Evolutionary conservation across 345 rosid genomes (phyloP), one percentile per base, ranked within the genome.

Genomic region (Salix koriyanagi): DNA sequence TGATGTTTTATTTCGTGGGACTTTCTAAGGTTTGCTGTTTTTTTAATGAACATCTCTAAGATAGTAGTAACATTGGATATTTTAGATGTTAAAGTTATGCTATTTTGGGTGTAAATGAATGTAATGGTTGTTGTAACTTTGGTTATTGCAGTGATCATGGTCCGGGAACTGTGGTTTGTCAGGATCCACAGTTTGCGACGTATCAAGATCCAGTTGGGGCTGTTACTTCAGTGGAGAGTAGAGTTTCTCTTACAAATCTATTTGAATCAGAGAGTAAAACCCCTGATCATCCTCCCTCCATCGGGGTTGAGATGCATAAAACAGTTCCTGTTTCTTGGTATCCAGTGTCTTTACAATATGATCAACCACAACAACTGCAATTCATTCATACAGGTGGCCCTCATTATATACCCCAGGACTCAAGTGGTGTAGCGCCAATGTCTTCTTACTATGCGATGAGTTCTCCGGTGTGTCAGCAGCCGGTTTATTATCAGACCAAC

Each of bases 351-450:
- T 65, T 74, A 36, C 87, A 82, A 46, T 54, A 80, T 73, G 86
- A 86, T 79, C 87, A 75, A 70, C 86, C 81, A 56, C 90, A 79
- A 52, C 85, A 82, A 21, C 30, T 76, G 65, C 92, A 82, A 52
- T 78, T 75, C 74, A 66, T 87, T 79, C 89, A 73, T 37, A 65
- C 84, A 44, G 83, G 85, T 61, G 68, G 82, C 16, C 56, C 62
- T 21, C 86, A 83, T 72, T 89, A 83, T 73, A 2, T 70, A 23
- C 44, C 81, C 10, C 88, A 80, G 36, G 89, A 87, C 48, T 74
- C 87, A 18, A 67, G 83, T 48, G 74, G 77, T 39, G 30, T 80
- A 26, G 56, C 83, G 73, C 86, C 93, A 6, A 72, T 79, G 71
- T 6, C 84, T 64, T 70, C 89, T 25, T 83, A 85, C 79, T 85